Evolutionary conservation across 2,329 filamentous ascomycete genomes (phyloP), one percentile per base, ranked within the genome.

Genomic region (Epichloe festucae): DNA sequence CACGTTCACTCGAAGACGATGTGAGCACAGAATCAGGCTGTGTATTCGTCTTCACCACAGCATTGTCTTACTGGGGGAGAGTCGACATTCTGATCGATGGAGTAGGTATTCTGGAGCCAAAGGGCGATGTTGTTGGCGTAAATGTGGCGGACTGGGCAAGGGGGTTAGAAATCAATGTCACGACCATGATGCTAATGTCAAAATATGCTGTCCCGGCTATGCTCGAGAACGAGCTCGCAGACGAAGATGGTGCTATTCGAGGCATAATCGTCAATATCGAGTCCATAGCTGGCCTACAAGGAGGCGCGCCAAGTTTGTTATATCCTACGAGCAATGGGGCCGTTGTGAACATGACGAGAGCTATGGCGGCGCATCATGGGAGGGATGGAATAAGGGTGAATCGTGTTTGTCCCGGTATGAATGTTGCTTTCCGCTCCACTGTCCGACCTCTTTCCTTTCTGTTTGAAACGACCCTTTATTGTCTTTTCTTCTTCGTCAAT

Each of bases 11-110:
- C 1, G 59, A 67, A 47, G 77, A 69, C 2, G 75, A 85, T 56
- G 77, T 84, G n/a, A 81, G 78, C 0, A 63, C 64, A 1, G 68
- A 73, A 15, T 52, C 52, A 0, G 77, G 82, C 50, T 85, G 80
- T 58, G 65, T 74, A 48, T 56, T 53, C 1, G 63, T 67, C 2
- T 65, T 74, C 6, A 54, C 69, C 0, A 52, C 61, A 0, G 72
- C 79, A 0, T 14, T 79, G 1, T 53, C 67, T 2, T 57, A 62
- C 1, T 84, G 76, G 55, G 79, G 79, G 78, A 67, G 76, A 2
- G 56, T 85, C 2, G 79, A 85, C 57, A 79, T 85, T 42, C 65
- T 85, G 1, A 68, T 85, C 38, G 85, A 85, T 59, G 80, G 79
- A 52, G 82, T 85, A 2, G 83, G 82, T 0, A 67, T 84, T 19